These are phyloP conservation scores for Candolleomyces eurysporus DNA, from an alignment of 768 basidiomycete genomes.

Conservation along the genomic window DNA sequence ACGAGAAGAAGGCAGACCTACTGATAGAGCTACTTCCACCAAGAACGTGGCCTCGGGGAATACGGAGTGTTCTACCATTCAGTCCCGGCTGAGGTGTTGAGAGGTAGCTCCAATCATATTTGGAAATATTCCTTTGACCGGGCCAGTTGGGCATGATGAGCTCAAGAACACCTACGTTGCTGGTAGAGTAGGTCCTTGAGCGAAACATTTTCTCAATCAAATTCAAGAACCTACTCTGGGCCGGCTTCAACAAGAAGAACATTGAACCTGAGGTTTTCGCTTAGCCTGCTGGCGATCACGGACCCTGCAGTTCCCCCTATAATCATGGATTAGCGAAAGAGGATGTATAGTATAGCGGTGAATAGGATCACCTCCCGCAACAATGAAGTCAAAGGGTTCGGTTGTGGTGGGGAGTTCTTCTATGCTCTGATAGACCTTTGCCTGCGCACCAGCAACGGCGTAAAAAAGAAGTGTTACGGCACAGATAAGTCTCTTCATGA, in stretches of 20 bases:
- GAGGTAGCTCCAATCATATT: constrained; percentile 32
- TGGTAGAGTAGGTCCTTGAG: neutral
- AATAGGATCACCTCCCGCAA: constrained; percentile 2
- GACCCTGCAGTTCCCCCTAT: constrained; percentile 7
- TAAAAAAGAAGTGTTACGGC: neutral
- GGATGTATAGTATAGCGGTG: neutral
- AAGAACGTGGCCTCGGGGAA: constrained; percentile 28
- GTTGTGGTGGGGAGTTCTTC: neutral
- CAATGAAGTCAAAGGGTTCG: constrained; percentile 3
- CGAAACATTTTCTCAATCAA: too few relatives aligned
- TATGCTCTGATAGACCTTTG: neutral
- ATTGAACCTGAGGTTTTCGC: neutral
- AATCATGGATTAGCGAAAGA: neutral
- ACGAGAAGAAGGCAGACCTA: constrained; percentile 9
- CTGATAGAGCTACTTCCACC: constrained; percentile 33
- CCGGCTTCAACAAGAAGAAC: constrained; percentile 7
- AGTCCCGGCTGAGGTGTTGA: constrained; percentile 25
- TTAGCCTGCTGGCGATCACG: constrained; percentile 2
- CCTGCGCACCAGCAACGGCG: neutral
- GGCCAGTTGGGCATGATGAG: constrained; percentile 3
- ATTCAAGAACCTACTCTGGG: neutral
- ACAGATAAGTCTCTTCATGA: neutral
- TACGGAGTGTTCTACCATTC: constrained; percentile 21
- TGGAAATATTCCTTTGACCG: neutral
- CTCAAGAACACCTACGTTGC: constrained; percentile 17